A percentile compares a stretch with the other conserved stretches of the same genome.
Conservation (phyloP, 192 early-diverging fungal species). For the Diversispora epigaea region DNA sequence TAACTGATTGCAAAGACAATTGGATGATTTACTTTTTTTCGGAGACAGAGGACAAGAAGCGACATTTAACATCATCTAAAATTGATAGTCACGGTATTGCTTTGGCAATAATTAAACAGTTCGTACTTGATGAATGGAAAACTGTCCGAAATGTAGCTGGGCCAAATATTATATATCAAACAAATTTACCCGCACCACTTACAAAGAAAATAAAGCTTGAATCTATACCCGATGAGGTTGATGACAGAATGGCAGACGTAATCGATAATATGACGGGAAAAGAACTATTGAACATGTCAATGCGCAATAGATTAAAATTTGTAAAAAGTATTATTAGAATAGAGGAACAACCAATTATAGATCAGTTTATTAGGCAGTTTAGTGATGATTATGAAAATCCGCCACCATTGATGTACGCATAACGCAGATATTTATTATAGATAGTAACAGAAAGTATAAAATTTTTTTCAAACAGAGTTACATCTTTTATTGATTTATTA, state of each 20-base stretch:
- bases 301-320: constrained; percentile 6
- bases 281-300: constrained; percentile 21
- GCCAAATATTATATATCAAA: not conserved
- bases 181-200: not conserved
- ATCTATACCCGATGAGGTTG: not conserved
- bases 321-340: not conserved
- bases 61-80: too few relatives aligned
- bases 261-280: constrained; percentile 13
- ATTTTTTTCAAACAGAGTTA: too few relatives aligned
- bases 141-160: not conserved
- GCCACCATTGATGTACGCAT: too few relatives aligned
- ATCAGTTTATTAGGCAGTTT: not conserved
- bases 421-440: too few relatives aligned
- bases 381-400: too few relatives aligned
- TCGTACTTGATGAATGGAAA: not conserved
- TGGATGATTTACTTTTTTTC: constrained; percentile 5
- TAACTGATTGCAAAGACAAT: not conserved
- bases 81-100: too few relatives aligned
- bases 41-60: not conserved
- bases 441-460: too few relatives aligned
- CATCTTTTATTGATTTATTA: too few relatives aligned
- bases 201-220: constrained; percentile 7
- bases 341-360: constrained; percentile 22
- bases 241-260: not conserved
- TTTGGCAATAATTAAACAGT: too few relatives aligned